Evolutionary conservation across 495 filamentous ascomycete genomes (phyloP), one percentile per base, ranked within the genome.

Genomic region (Hyaloscypha bicolor): DNA sequence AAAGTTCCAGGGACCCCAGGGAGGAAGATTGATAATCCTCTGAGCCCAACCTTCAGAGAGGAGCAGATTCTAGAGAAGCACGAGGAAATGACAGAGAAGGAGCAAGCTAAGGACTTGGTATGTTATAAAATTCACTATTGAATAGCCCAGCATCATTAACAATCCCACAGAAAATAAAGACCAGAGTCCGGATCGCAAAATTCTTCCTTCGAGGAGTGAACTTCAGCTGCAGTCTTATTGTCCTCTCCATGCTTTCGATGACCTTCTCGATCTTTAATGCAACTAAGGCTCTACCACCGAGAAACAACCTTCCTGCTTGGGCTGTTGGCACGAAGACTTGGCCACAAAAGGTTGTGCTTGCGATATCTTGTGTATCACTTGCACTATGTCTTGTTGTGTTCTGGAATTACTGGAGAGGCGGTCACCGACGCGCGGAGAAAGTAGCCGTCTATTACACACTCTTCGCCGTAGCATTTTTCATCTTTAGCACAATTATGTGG

Each of bases 141-240:
- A 8, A 59, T 53, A 16, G 35, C 37, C 21, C 31, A 59, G 33
- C 45, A 32, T 56, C 2, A 45, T 68, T 73, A 73, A 73, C 68
- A 56, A 59, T 33, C n/a, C 5, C 39, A 63, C 74, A 98, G 94
- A 92, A 91, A 86, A 85, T 96, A 76, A 99, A 99, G 83, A 85
- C 90, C 21, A 88, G 94, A 58, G 93, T 99, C 39, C 90, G 95
- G 16, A 85, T 97, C 73, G 96, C 94, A 66, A 99, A 99, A 82
- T 89, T 97, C 68, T 86, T 96, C 69, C 88, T 99, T 35, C 90
- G 95, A 68, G 88, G 92, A 62, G 89, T 97, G 77, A 98, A 93
- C 84, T 97, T 98, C 79, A 92, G 90, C 78, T 99, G 95, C 83
- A 93, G 91, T 81, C 83, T 97, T 60, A 97, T 99, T 73, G 91